These are phyloP conservation scores for Penstemon barbatus DNA, from an alignment of 257 asterid species.

Conservation along the genomic window DNA sequence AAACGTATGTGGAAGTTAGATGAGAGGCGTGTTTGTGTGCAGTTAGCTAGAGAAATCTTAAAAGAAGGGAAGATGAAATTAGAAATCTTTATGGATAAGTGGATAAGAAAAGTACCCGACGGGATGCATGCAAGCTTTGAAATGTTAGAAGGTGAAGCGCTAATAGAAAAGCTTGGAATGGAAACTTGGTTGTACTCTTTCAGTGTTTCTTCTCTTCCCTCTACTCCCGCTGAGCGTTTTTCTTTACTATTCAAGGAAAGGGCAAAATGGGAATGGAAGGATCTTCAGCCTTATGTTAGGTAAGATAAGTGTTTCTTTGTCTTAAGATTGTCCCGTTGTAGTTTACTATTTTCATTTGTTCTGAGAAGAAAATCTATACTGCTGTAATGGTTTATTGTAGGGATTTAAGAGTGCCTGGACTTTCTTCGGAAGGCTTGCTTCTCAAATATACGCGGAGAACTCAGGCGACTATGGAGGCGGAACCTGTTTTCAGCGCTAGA, in stretches of 20 bases:
- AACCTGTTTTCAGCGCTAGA: conserved; percentile 85
- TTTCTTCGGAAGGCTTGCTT: conserved; percentile 81
- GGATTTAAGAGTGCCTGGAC: conserved; percentile 89
- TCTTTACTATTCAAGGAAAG: conserved; percentile 56
- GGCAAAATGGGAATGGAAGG: conserved; percentile 91
- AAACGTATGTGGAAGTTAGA: conserved; percentile 67
- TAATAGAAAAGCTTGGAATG: conserved; percentile 69
- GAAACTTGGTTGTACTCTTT: conserved; percentile 68
- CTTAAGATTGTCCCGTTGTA: neutral
- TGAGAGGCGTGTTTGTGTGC: conserved; percentile 62
- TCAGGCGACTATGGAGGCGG: conserved; percentile 69
- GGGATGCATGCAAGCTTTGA: conserved; percentile 58
- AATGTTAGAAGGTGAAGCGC: conserved; percentile 89
- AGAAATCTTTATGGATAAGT: conserved; percentile 67
- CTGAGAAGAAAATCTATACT: conserved; percentile 8
- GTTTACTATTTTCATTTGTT: conserved; percentile 8
- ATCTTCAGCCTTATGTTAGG: conserved; percentile 84
- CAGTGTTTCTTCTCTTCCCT: conserved; percentile 73
- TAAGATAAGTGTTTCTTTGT: conserved; percentile 28
- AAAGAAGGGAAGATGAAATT: conserved; percentile 67
- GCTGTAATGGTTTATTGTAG: conserved; percentile 37
- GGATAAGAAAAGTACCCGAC: conserved; percentile 69
- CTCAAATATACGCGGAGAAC: conserved; percentile 82
- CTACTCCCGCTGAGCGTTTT: conserved; percentile 74
- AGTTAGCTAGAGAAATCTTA: conserved; percentile 70